Conservation (phyloP, 208 protist genomes). For the Acanthamoeba triangularis region DNA sequence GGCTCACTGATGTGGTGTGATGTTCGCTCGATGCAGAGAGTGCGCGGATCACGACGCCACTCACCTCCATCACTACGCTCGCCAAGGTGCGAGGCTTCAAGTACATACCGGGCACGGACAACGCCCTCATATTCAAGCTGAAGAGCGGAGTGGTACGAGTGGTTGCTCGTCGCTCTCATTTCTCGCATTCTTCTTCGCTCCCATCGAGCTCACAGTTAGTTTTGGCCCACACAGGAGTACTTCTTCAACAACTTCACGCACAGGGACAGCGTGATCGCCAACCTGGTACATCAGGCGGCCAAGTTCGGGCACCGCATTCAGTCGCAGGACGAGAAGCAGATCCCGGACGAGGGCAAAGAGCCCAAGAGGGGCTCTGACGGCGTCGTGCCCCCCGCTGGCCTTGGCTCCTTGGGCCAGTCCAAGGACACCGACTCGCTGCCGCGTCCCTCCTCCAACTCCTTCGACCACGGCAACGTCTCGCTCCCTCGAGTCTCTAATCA, state of each 20-base stretch:
- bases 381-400: too few species aligned
- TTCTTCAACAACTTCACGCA: constrained; percentile 67
- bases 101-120: constrained; percentile 55
- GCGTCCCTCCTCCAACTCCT: not conserved
- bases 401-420: not conserved
- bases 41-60: not conserved
- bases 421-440: constrained; percentile 39
- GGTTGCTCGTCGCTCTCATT: not conserved
- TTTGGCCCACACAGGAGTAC: constrained; percentile 45
- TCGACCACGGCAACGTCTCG: not conserved
- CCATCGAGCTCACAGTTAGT: too few species aligned
- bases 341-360: not conserved
- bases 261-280: constrained; percentile 44
- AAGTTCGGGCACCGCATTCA: constrained; percentile 45
- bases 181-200: too few species aligned
- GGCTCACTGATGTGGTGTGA: not conserved
- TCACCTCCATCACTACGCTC: not conserved
- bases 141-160: constrained; percentile 39
- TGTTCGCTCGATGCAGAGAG: not conserved
- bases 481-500: not conserved
- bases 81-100: constrained; percentile 19
- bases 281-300: constrained; percentile 25
- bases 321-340: constrained; percentile 11
- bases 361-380: not conserved
- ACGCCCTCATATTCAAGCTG: constrained; percentile 4